Percentiles rank a stretch among this genome's conserved stretches.
phyloP scores from a whole-genome alignment of 108 stramenopile genomes.

The Asterionellopsis glacialis region DNA sequence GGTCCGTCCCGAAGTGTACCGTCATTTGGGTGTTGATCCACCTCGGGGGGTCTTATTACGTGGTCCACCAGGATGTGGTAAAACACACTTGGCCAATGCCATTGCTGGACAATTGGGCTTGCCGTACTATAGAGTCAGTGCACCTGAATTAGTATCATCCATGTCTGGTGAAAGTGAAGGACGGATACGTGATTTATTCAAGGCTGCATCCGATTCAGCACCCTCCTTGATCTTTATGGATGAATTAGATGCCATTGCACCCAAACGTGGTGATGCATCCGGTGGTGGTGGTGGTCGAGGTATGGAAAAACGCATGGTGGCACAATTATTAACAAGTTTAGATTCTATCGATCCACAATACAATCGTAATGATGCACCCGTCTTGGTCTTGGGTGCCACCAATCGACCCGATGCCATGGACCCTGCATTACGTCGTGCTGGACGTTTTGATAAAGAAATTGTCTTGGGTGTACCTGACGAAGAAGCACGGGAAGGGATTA shows the following conservation, averaged over 20 bases:
- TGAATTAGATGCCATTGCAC: constrained; percentile 97
- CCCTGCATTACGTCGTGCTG: constrained; percentile 90
- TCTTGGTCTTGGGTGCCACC: constrained; percentile 96
- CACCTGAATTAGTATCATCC: constrained; percentile 95
- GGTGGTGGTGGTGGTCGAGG: constrained; percentile 58
- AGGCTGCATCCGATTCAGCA: constrained; percentile 84
- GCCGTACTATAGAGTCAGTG: constrained; percentile 78
- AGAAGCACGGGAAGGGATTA: constrained; percentile 79
- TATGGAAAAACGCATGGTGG: constrained; percentile 98
- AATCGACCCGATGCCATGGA: constrained; percentile 96
- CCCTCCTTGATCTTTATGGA: constrained; percentile 97
- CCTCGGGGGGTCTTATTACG: constrained; percentile 97
- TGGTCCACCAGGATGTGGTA: constrained; percentile 98
- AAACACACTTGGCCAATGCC: constrained; percentile 93
- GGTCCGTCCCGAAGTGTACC: constrained; percentile 94
- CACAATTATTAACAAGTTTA: constrained; percentile 93
- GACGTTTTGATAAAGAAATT: constrained; percentile 98
- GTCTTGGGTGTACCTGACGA: constrained; percentile 94
- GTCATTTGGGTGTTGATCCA: constrained; percentile 94
- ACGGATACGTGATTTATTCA: constrained; percentile 88
- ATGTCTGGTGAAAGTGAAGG: constrained; percentile 94
- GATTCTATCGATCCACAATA: constrained; percentile 75
- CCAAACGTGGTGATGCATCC: constrained; percentile 71
- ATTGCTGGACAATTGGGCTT: constrained; percentile 74
- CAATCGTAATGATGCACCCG: constrained; percentile 57